phyloP scores from a whole-genome alignment of 345 rosid species.

The Viola odorata region DNA sequence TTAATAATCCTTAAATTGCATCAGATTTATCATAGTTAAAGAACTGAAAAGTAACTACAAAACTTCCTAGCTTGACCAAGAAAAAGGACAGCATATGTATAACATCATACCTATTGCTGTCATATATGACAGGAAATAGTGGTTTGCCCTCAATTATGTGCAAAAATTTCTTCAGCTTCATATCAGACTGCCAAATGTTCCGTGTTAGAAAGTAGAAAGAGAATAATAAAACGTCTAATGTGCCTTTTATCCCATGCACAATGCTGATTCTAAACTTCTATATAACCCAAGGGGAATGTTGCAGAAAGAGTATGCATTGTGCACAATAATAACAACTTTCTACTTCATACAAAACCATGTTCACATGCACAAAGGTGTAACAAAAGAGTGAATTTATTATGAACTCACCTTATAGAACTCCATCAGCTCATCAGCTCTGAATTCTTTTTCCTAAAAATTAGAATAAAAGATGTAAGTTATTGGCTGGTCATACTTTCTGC shows the following conservation, averaged over 20 bases:
- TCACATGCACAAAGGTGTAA: too few relatives aligned
- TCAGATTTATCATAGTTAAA: too few relatives aligned
- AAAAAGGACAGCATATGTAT: too few relatives aligned
- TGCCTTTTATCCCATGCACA: too few relatives aligned
- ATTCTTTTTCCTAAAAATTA: slow-evolving; percentile 43
- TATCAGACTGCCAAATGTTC: slow-evolving; percentile 54
- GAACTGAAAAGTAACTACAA: too few relatives aligned
- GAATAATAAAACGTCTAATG: not conserved
- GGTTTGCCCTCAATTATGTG: slow-evolving; percentile 86
- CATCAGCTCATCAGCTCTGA: slow-evolving; percentile 73
- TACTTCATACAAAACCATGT: not conserved
- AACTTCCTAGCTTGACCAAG: too few relatives aligned
- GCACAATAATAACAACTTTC: not conserved
- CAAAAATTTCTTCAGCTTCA: slow-evolving; percentile 85
- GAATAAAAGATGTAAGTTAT: slow-evolving; percentile 15
- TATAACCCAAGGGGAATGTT: not conserved
- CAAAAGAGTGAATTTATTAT: slow-evolving; percentile 1
- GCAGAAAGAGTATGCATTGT: not conserved
- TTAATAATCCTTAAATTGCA: too few relatives aligned
- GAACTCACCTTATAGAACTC: slow-evolving; percentile 65
- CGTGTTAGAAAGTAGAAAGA: slow-evolving; percentile 8
- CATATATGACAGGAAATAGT: slow-evolving; percentile 77
- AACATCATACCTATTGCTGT: slow-evolving; percentile 50
- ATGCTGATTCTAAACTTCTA: too few relatives aligned
- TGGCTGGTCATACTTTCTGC: not conserved